phyloP scores from a whole-genome alignment of 352 stramenopile species.

The Plasmopara viticola region DNA sequence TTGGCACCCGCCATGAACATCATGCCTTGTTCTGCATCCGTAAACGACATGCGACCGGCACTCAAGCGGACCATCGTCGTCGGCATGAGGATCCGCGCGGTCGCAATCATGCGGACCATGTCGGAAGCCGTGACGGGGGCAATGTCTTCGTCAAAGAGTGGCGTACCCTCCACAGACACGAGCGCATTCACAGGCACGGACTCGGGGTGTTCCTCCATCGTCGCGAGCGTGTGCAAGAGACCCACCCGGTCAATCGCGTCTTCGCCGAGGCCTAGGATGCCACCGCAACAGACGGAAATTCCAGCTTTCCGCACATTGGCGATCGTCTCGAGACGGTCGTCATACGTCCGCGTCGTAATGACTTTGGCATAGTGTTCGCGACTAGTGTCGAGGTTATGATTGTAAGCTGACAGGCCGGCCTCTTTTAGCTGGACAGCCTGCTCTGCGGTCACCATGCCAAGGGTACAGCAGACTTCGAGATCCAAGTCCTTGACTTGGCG shows the following conservation, averaged over 20 bases:
- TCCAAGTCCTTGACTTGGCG: slow-evolving; percentile 87
- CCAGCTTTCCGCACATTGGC: slow-evolving; percentile 95
- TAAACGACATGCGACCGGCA: slow-evolving; percentile 95
- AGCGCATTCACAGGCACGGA: slow-evolving; percentile 96
- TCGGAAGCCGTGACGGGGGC: slow-evolving; percentile 90
- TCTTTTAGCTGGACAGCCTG: slow-evolving; percentile 96
- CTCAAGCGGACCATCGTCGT: slow-evolving; percentile 96
- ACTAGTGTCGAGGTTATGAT: slow-evolving; percentile 98
- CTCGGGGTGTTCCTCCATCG: slow-evolving; percentile 94
- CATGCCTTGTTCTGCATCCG: slow-evolving; percentile 92
- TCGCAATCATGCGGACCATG: slow-evolving; percentile 97
- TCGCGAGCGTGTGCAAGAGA: slow-evolving; percentile 94
- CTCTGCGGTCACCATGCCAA: slow-evolving; percentile 95
- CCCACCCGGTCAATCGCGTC: slow-evolving; percentile 92
- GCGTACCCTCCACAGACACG: slow-evolving; percentile 93
- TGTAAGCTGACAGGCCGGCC: slow-evolving; percentile 96
- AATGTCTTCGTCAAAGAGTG: slow-evolving; percentile 88
- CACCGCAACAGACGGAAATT: slow-evolving; percentile 96
- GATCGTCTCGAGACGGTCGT: slow-evolving; percentile 95
- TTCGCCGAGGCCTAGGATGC: slow-evolving; percentile 96
- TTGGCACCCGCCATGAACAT: slow-evolving; percentile 98
- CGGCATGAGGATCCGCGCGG: slow-evolving; percentile 95
- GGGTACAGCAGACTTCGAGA: slow-evolving; percentile 94
- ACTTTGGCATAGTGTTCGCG: slow-evolving; percentile 97
- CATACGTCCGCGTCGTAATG: slow-evolving; percentile 94